These are phyloP conservation scores for Fusarium camptoceras DNA, from an alignment of 2,329 filamentous ascomycete species.

Conservation along the genomic window DNA sequence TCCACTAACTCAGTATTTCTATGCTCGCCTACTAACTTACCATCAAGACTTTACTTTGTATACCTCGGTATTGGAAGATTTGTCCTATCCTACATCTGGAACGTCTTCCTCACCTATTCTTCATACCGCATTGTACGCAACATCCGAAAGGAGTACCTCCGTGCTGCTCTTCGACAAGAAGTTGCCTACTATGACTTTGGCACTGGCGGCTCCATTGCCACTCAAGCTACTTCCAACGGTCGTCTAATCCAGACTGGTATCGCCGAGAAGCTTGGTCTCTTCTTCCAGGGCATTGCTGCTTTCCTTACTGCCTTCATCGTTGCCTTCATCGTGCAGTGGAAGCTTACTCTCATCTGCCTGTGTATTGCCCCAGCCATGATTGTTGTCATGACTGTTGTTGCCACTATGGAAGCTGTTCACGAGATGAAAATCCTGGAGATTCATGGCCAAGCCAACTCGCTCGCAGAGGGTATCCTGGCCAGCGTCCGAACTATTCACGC, in stretches of 20 bases:
- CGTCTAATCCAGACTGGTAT: slow-evolving; percentile 57
- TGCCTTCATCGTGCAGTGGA: slow-evolving; percentile 57
- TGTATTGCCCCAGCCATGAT: slow-evolving; percentile 50
- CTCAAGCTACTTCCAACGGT: slow-evolving; percentile 55
- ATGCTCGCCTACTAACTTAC: slow-evolving; percentile 39
- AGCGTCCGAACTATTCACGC: slow-evolving; percentile 58
- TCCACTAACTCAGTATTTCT: slow-evolving; percentile 23
- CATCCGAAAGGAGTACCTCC: slow-evolving; percentile 62
- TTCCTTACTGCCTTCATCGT: slow-evolving; percentile 55
- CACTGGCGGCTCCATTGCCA: slow-evolving; percentile 56
- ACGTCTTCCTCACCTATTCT: slow-evolving; percentile 59
- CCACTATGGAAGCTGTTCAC: slow-evolving; percentile 48
- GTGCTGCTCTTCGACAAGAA: slow-evolving; percentile 62
- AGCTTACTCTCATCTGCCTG: slow-evolving; percentile 57
- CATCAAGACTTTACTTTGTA: slow-evolving; percentile 64
- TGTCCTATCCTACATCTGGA: slow-evolving; percentile 60
- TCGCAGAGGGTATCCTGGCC: slow-evolving; percentile 53
- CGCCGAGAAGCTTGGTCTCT: slow-evolving; percentile 55
- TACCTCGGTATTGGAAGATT: slow-evolving; percentile 69
- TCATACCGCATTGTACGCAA: slow-evolving; percentile 64
- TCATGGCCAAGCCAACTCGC: slow-evolving; percentile 50
- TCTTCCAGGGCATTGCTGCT: slow-evolving; percentile 54
- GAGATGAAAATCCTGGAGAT: slow-evolving; percentile 52
- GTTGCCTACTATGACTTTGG: slow-evolving; percentile 62
- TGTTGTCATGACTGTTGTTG: slow-evolving; percentile 50